Conservation (phyloP, 208 protist genomes). For the Leishmania aethiopica region DNA sequence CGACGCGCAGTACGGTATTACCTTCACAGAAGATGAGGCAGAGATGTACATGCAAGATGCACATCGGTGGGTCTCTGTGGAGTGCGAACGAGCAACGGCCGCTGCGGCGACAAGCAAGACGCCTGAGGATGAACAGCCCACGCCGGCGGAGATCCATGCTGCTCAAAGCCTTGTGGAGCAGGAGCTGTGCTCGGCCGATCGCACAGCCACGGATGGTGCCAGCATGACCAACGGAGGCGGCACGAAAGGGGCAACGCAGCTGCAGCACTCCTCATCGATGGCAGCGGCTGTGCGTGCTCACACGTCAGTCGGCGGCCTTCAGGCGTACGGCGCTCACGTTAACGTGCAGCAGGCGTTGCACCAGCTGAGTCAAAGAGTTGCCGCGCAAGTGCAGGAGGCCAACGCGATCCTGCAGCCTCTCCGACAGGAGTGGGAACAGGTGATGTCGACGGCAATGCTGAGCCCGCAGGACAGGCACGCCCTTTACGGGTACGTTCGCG, state of each 20-base stretch:
- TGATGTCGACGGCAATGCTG: constrained; percentile 29
- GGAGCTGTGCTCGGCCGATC: constrained; percentile 3
- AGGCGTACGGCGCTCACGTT: constrained; percentile 20
- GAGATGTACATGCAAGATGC: constrained; percentile 15
- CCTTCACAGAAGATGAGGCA: constrained; percentile 10
- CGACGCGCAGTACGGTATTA: neutral
- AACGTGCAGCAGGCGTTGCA: constrained; percentile 32
- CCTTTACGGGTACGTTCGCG: constrained; percentile 23
- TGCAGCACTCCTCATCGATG: constrained; percentile 1
- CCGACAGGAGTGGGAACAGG: constrained; percentile 30
- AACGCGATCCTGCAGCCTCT: constrained; percentile 24
- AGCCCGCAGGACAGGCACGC: constrained; percentile 21
- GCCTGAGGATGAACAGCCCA: neutral
- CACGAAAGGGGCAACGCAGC: neutral
- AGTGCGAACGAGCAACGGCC: constrained; percentile 19
- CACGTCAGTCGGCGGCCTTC: constrained; percentile 5
- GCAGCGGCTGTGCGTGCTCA: constrained; percentile 6
- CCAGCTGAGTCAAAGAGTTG: constrained; percentile 26
- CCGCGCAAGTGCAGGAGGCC: constrained; percentile 25
- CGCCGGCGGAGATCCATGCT: neutral
- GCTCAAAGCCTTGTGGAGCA: constrained; percentile 13
- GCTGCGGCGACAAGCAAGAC: neutral
- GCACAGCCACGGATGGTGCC: neutral
- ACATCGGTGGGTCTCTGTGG: constrained; percentile 28
- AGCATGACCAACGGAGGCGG: neutral